Evolutionary conservation across 2,329 filamentous ascomycete species (phyloP).

Genomic region (Stachybotrys elegans): DNA sequence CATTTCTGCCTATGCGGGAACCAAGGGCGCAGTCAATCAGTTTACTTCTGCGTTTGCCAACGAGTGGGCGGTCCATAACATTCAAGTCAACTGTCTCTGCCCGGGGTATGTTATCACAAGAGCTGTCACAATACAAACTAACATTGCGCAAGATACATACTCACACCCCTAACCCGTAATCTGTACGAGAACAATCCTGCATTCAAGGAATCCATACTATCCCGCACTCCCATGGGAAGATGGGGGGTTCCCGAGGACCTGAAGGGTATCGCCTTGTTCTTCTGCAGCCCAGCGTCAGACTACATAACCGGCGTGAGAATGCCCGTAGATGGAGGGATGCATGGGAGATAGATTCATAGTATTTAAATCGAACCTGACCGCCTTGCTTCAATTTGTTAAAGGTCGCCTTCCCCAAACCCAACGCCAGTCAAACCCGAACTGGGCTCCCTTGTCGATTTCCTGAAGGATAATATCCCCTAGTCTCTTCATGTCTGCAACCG

Average conservation of each 20-base stretch:
- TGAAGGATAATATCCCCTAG: neutral
- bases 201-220: conserved; percentile 3
- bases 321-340: conserved; percentile 5
- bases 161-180: neutral
- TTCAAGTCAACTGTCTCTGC: conserved; percentile 6
- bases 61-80: conserved; percentile 4
- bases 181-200: neutral
- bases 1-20: conserved; percentile 4
- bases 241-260: conserved; percentile 3
- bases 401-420: neutral
- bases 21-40: conserved; percentile 5
- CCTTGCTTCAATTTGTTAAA: no score
- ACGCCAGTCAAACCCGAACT: neutral
- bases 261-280: conserved; percentile 5
- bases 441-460: neutral
- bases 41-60: conserved; percentile 5
- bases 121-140: neutral
- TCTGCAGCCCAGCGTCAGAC: conserved; percentile 4
- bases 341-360: conserved; percentile 1
- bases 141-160: neutral
- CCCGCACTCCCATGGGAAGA: conserved; percentile 2
- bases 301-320: conserved; percentile 5
- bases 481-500: neutral
- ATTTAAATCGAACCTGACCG: no score
- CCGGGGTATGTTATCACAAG: neutral